phyloP scores from a whole-genome alignment of 108 stramenopile species.

The Hondaea fermentalgiana region DNA sequence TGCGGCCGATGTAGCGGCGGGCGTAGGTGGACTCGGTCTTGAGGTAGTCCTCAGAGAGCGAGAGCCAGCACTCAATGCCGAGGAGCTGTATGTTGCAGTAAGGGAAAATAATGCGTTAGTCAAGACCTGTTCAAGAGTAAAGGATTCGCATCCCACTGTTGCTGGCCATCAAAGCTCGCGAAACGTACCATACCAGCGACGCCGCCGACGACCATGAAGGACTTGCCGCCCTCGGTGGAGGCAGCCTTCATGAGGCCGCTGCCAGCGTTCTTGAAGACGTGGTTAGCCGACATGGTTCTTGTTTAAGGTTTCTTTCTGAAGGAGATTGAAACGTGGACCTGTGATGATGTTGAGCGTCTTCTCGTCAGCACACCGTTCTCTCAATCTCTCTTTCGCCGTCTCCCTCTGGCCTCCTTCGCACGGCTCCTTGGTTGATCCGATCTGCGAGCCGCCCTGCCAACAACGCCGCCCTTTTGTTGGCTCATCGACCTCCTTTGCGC shows the following conservation, averaged over 20 bases:
- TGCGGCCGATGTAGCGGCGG: slow-evolving; percentile 2
- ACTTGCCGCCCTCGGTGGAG: not conserved
- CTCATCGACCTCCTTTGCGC: too few relatives aligned
- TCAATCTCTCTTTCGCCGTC: too few relatives aligned
- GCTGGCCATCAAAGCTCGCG: not conserved
- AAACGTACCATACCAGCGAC: not conserved
- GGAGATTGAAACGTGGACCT: not conserved
- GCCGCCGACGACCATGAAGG: not conserved
- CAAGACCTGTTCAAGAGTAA: too few relatives aligned
- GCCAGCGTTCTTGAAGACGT: not conserved
- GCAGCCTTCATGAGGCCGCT: not conserved
- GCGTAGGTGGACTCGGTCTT: slow-evolving; percentile 15
- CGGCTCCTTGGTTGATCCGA: too few relatives aligned
- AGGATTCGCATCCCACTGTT: too few relatives aligned
- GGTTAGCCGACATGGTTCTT: not conserved
- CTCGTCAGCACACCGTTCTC: too few relatives aligned
- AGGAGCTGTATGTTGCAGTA: not conserved
- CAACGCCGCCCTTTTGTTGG: too few relatives aligned
- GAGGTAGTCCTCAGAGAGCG: not conserved
- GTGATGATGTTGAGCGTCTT: too few relatives aligned
- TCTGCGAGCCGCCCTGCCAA: too few relatives aligned
- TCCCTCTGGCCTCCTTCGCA: too few relatives aligned
- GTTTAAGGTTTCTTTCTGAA: not conserved
- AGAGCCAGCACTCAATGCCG: not conserved
- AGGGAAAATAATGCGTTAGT: too few relatives aligned